phyloP scores from a whole-genome alignment of 1,284 basidiomycete genomes.

The Rhodotorula sp. region DNA sequence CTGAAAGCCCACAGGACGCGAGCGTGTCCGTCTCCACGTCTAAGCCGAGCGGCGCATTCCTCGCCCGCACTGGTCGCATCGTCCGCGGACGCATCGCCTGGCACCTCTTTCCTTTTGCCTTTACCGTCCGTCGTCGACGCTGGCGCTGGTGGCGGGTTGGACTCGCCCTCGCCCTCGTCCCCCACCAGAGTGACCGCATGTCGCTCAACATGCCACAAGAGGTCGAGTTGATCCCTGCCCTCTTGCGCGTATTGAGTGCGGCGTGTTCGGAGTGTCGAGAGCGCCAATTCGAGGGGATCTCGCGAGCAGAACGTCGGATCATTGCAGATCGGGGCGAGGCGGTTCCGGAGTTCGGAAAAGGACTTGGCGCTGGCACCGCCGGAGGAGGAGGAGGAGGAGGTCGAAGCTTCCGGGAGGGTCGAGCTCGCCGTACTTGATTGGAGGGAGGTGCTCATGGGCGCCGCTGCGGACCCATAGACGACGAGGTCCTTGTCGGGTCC shows the following conservation, averaged over 20 bases:
- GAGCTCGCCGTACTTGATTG: neutral
- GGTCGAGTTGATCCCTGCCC: neutral
- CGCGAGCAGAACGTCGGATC: neutral
- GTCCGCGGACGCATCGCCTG: neutral
- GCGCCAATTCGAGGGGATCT: conserved; percentile 4
- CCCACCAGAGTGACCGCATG: neutral
- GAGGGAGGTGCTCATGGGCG: neutral
- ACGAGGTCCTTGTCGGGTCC: neutral
- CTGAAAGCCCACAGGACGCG: conserved; percentile 36
- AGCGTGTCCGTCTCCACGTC: conserved; percentile 3
- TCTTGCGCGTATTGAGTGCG: neutral
- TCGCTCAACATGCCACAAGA: neutral
- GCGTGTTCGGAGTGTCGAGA: neutral
- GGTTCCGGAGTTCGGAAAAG: neutral
- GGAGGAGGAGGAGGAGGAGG: neutral
- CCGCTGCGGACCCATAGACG: neutral
- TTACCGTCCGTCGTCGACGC: neutral
- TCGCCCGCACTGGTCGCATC: neutral
- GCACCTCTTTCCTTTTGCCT: conserved; percentile 18
- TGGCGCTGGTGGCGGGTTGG: neutral
- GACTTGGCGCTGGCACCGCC: neutral
- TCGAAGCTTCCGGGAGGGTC: too few species aligned
- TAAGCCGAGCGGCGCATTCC: neutral
- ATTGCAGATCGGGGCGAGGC: neutral
- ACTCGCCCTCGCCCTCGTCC: neutral